Percentiles rank a stretch among this genome's conserved stretches.
These are phyloP conservation scores for Xenoacremonium recifei DNA, from an alignment of 2,329 filamentous ascomycete genomes.

Conservation along the genomic window DNA sequence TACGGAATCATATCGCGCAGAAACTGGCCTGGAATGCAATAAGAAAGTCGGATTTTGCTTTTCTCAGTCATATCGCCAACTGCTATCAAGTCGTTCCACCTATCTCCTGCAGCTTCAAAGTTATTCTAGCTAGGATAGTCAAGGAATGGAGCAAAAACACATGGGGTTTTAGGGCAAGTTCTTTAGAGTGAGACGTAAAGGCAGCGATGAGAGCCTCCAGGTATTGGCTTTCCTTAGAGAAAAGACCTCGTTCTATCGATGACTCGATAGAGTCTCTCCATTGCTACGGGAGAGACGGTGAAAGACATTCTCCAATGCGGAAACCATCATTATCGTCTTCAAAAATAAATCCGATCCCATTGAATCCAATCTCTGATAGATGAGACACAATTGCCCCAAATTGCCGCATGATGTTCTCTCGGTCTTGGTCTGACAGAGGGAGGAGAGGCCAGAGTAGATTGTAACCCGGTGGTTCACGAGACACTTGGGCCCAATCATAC, in stretches of 20 bases:
- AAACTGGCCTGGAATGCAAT: conserved; percentile 15
- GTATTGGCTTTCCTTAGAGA: conserved; percentile 19
- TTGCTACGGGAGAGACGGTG: conserved; percentile 16
- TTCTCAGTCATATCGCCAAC: conserved; percentile 16
- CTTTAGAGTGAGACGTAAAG: conserved; percentile 17
- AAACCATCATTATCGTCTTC: conserved; percentile 7
- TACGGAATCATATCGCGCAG: conserved; percentile 3
- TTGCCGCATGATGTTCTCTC: conserved; percentile 15
- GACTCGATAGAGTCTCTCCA: conserved; percentile 16
- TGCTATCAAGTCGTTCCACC: conserved; percentile 9
- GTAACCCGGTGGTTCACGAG: conserved; percentile 5
- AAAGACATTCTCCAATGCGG: conserved; percentile 17
- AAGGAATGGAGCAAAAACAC: conserved; percentile 19
- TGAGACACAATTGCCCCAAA: conserved; percentile 12
- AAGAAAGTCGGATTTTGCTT: conserved; percentile 19
- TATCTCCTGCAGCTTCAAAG: conserved; percentile 5
- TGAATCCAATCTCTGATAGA: conserved; percentile 12
- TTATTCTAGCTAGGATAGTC: conserved; percentile 18
- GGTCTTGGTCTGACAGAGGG: conserved; percentile 10
- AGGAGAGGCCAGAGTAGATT: conserved; percentile 9
- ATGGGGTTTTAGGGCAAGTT: conserved; percentile 23
- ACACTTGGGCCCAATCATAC: conserved; percentile 14
- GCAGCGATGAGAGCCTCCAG: conserved; percentile 20
- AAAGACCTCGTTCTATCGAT: conserved; percentile 21
- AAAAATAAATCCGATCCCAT: conserved; percentile 18